Evolutionary conservation across 768 basidiomycete genomes (phyloP), one percentile per base, ranked within the genome.

Genomic region (Phanerochaete carnosa): DNA sequence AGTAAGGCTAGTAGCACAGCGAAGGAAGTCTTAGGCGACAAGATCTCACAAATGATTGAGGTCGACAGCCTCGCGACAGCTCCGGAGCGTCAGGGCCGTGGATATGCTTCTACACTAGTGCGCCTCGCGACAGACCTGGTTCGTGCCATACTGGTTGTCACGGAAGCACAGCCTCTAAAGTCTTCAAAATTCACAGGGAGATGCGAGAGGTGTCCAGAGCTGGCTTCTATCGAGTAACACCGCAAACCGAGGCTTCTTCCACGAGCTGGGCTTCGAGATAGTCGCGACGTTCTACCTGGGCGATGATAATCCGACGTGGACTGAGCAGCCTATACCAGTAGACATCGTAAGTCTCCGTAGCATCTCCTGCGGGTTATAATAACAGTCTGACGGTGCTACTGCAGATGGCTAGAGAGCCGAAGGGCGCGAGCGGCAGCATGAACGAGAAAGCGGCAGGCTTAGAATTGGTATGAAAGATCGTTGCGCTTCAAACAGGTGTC

Each of bases 161-260:
- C n/a, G n/a, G n/a, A n/a, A n/a, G n/a, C n/a, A n/a, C n/a, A n/a
- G n/a, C n/a, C n/a, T n/a, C n/a, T n/a, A n/a, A n/a, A n/a, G n/a
- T n/a, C n/a, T n/a, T n/a, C n/a, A n/a, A n/a, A n/a, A n/a, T n/a
- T n/a, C n/a, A 23, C 35, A 67, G 66, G 62, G 60, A 1, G 67
- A 68, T 32, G 61, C 57, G 23, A 52, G 47, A 22, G 58, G 60
- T 11, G 61, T 56, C 3, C 52, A 25, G 15, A 59, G 59, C 7
- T 66, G 43, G 26, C 53, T 62, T 9, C 28, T 37, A 13, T 65
- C 61, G 37, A 59, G 52, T 1, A 62, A 65, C 50, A 54, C 60
- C 1, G 55, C 62, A 3, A 68, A 65, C 25, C 59, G 59, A 3
- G 50, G 43, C 9, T 66, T 68, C 58, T 68, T 64, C 52, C 56